A percentile compares a stretch with the other conserved stretches of the same genome.
Conservation (phyloP, 441 rosid genomes). For the Biscutella laevigata region DNA sequence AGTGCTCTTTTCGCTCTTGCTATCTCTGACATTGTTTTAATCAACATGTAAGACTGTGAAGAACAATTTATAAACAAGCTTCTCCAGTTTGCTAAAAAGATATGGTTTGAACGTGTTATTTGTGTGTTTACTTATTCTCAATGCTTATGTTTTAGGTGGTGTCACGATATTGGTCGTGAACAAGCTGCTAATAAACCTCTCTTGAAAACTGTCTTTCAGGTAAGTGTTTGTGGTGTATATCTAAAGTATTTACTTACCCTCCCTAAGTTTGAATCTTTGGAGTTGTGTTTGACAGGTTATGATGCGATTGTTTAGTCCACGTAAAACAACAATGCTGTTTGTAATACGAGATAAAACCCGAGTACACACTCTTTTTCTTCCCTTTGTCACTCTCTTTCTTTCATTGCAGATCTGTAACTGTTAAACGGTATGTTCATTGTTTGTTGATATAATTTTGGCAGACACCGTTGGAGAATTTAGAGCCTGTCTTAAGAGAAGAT, state of each 20-base stretch:
- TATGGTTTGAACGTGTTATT: no score
- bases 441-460: constrained; percentile 23
- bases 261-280: constrained; percentile 5
- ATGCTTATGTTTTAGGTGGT: constrained; percentile 63
- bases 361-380: constrained; percentile 36
- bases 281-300: constrained; percentile 56
- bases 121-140: no score
- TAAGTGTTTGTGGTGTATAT: constrained; percentile 12
- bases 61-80: no score
- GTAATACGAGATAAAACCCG: constrained; percentile 97
- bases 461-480: constrained; percentile 94
- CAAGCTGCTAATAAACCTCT: constrained; percentile 85
- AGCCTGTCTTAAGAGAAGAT: constrained; percentile 91
- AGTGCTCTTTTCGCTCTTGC: constrained; percentile 98
- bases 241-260: neutral
- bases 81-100: no score
- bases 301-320: constrained; percentile 99
- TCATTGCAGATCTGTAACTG: neutral
- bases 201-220: constrained; percentile 98
- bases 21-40: constrained; percentile 88
- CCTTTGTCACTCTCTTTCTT: neutral
- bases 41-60: constrained; percentile 94
- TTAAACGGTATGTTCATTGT: neutral
- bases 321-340: constrained; percentile 93
- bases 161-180: constrained; percentile 99